Percentiles rank a stretch among this genome's conserved stretches.
Conservation (phyloP, 345 rosid species). For the Citrus maxima region DNA sequence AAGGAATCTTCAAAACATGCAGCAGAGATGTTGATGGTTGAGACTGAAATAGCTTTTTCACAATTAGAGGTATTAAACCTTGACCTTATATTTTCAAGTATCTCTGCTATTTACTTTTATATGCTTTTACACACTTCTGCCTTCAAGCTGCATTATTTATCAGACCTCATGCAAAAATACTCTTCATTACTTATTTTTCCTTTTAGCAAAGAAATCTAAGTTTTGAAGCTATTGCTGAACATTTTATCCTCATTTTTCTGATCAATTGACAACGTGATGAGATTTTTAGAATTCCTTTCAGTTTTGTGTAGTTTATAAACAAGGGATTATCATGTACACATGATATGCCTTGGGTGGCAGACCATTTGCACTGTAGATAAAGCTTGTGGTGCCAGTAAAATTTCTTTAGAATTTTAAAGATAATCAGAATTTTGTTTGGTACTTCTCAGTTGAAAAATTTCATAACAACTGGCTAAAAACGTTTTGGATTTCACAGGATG, state of each 20-base stretch:
- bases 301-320: not conserved
- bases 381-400: not conserved
- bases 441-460: not conserved
- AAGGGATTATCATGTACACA: not conserved
- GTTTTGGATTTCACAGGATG: slow-evolving; percentile 48
- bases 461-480: too few species aligned
- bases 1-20: slow-evolving; percentile 40
- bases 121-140: not conserved
- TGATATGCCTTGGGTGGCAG: not conserved
- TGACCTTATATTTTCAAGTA: not conserved
- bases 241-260: not conserved
- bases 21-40: slow-evolving; percentile 86
- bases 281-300: not conserved
- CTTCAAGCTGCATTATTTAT: not conserved
- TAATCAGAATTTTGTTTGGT: not conserved
- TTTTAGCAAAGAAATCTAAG: not conserved
- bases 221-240: not conserved
- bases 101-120: not conserved
- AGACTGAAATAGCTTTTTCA: slow-evolving; percentile 78
- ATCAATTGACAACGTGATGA: not conserved
- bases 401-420: not conserved
- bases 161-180: not conserved
- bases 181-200: not conserved
- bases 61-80: slow-evolving; percentile 56
- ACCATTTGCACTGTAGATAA: not conserved